Conservation (phyloP, 1,139 yeast species). For the Candida sanyaensis region DNA sequence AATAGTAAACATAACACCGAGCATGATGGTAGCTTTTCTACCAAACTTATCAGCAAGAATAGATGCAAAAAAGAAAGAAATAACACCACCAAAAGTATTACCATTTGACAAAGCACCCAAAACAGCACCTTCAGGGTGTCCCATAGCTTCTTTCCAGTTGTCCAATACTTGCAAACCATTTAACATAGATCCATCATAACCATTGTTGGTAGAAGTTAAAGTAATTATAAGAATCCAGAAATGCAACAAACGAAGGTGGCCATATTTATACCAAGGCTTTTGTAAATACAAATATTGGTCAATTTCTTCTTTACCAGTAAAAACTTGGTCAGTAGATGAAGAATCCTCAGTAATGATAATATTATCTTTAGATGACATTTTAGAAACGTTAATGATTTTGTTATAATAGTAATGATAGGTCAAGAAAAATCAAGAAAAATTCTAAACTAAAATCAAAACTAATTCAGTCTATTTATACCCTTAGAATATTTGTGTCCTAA, state of each 20-base stretch:
- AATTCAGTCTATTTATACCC: neutral
- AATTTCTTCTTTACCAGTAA: slow-evolving; percentile 11
- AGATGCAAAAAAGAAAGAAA: slow-evolving; percentile 24
- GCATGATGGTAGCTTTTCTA: slow-evolving; percentile 29
- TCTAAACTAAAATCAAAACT: neutral
- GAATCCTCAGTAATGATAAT: neutral
- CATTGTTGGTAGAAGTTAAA: slow-evolving; percentile 48
- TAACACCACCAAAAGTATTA: slow-evolving; percentile 24
- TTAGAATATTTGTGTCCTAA: neutral
- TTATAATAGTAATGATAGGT: neutral
- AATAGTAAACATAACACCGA: slow-evolving; percentile 28
- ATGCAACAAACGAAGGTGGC: slow-evolving; percentile 39
- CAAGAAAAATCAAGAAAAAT: neutral
- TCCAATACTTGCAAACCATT: slow-evolving; percentile 51
- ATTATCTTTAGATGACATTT: neutral
- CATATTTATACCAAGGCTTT: slow-evolving; percentile 23
- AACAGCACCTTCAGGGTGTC: slow-evolving; percentile 41
- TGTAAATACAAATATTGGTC: slow-evolving; percentile 9
- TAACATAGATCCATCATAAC: slow-evolving; percentile 54
- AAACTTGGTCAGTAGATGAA: slow-evolving; percentile 5
- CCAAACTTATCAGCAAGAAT: slow-evolving; percentile 31
- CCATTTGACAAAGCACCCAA: slow-evolving; percentile 48
- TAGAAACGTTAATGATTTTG: neutral
- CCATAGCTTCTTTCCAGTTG: slow-evolving; percentile 37
- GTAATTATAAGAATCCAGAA: slow-evolving; percentile 38